Conservation (phyloP, 2,329 filamentous ascomycete genomes). For the Pseudocercospora fuligena region DNA sequence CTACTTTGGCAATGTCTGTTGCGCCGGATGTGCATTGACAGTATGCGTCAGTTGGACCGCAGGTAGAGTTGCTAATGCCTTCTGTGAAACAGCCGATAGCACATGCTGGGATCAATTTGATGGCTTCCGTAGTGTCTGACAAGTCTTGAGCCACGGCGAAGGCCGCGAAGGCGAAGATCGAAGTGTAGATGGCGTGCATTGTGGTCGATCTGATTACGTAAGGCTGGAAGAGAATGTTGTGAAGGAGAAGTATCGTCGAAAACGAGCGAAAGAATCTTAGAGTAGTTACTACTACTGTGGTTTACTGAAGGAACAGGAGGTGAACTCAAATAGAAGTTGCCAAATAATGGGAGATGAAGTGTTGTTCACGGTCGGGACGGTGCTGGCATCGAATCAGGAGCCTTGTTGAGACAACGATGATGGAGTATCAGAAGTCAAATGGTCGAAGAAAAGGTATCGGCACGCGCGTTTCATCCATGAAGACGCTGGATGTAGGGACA, state of each 20-base stretch:
- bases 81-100: conserved; percentile 49
- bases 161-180: conserved; percentile 11
- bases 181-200: conserved; percentile 18
- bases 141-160: conserved; percentile 1
- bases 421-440: background rate
- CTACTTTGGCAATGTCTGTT: conserved; percentile 44
- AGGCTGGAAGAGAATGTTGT: background rate
- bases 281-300: background rate
- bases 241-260: background rate
- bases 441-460: background rate
- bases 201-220: background rate
- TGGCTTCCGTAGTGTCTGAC: conserved; percentile 5
- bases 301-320: background rate
- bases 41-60: conserved; percentile 50
- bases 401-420: background rate
- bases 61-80: conserved; percentile 55
- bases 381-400: background rate
- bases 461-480: background rate
- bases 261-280: background rate
- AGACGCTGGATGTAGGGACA: background rate
- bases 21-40: conserved; percentile 59
- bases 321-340: background rate
- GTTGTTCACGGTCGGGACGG: background rate
- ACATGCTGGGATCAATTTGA: conserved; percentile 21
- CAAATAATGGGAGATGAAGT: background rate